phyloP scores from a whole-genome alignment of 2,329 filamentous ascomycete genomes.

The Calonectria hawksworthii region DNA sequence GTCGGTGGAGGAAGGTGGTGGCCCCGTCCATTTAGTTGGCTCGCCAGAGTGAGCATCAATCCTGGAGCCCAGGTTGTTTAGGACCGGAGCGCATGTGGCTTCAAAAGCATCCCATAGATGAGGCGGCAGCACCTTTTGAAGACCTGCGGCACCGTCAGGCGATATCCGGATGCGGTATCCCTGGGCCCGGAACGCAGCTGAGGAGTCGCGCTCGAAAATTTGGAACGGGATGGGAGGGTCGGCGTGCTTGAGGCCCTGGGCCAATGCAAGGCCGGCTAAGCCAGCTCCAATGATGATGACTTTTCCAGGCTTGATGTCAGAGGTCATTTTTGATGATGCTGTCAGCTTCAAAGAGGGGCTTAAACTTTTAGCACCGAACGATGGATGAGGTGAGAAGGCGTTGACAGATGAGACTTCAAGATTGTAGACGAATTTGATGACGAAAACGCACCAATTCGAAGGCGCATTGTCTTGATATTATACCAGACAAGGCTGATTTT shows the following conservation, averaged over 20 bases:
- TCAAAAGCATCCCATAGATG: slow-evolving; percentile 33
- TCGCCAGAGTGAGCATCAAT: slow-evolving; percentile 14
- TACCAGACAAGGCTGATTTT: background rate
- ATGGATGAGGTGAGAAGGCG: background rate
- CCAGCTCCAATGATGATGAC: slow-evolving; percentile 36
- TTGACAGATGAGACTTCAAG: background rate
- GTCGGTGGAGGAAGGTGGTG: background rate
- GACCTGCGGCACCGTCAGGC: slow-evolving; percentile 34
- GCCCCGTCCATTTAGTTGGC: background rate
- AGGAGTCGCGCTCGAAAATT: slow-evolving; percentile 37
- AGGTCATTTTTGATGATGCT: background rate
- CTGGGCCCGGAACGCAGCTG: slow-evolving; percentile 31
- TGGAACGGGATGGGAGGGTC: slow-evolving; percentile 25
- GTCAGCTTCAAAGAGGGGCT: background rate
- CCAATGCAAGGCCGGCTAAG: slow-evolving; percentile 34
- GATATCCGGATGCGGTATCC: slow-evolving; percentile 41
- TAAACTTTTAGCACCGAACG: background rate
- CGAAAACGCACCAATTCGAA: background rate
- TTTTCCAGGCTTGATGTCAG: background rate
- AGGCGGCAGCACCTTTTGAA: slow-evolving; percentile 25
- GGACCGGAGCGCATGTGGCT: slow-evolving; percentile 28
- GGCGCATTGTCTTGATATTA: background rate
- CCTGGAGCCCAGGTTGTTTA: slow-evolving; percentile 13
- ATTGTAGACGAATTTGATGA: background rate
- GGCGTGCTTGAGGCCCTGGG: slow-evolving; percentile 31